Conservation (phyloP, 2,329 filamentous ascomycete genomes). For the Pseudocercospora cruenta region DNA sequence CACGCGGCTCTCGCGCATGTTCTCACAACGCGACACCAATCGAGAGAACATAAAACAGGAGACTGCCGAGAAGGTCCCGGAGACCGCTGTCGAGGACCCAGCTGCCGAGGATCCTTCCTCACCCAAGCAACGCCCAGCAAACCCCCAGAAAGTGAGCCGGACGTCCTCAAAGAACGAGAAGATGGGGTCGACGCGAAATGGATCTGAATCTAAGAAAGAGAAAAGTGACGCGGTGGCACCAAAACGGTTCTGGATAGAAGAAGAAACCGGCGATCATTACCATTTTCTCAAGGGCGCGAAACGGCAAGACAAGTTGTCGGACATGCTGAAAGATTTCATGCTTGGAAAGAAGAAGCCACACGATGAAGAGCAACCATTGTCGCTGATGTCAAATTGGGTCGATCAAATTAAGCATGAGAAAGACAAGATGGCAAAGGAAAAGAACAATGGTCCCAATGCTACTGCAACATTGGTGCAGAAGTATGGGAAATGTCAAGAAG, state of each 20-base stretch:
- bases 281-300: slow-evolving; percentile 88
- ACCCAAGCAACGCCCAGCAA: slow-evolving; percentile 28
- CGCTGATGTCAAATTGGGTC: slow-evolving; percentile 93
- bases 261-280: slow-evolving; percentile 73
- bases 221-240: slow-evolving; percentile 31
- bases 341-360: slow-evolving; percentile 77
- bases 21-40: slow-evolving; percentile 42
- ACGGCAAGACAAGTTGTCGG: slow-evolving; percentile 90
- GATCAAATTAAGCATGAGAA: slow-evolving; percentile 89
- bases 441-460: slow-evolving; percentile 73
- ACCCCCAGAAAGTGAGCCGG: slow-evolving; percentile 31
- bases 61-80: slow-evolving; percentile 20
- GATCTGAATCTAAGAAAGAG: slow-evolving; percentile 38
- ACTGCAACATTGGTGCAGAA: slow-evolving; percentile 87
- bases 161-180: slow-evolving; percentile 37
- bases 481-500: slow-evolving; percentile 97
- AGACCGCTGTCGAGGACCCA: slow-evolving; percentile 33
- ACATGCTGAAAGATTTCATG: slow-evolving; percentile 85
- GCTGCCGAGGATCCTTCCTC: slow-evolving; percentile 14
- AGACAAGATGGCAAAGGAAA: slow-evolving; percentile 73
- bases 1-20: slow-evolving; percentile 47
- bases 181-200: slow-evolving; percentile 32
- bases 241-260: slow-evolving; percentile 58
- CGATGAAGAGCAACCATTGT: slow-evolving; percentile 76
- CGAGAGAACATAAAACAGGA: slow-evolving; percentile 25